Evolutionary conservation across 192 early-diverging fungal species (phyloP), one percentile per base, ranked within the genome.

Genomic region (Diversispora epigaea): DNA sequence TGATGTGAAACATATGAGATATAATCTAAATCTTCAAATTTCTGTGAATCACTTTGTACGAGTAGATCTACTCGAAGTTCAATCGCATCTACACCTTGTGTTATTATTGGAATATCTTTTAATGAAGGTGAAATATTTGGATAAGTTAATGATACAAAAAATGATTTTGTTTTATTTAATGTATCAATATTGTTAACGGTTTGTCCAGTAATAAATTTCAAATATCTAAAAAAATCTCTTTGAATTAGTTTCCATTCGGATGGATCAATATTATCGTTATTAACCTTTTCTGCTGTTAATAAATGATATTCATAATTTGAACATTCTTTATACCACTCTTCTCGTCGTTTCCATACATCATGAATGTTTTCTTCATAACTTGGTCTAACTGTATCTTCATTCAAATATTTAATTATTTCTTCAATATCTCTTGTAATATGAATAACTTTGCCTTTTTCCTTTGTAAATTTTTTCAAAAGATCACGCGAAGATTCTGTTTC

Each of bases 41-140:
- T 69, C 7, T 68, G 58, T n/a, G 70, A 66, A 10, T 60, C 55
- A 41, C 21, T 56, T 84, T 79, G 39, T 75, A 69, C 19, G 22
- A 99, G 80, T 54, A 99, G 80, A 77, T 99, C 97, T 4, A 92
- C 94, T 43, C 97, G 92, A 56, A 99, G 82, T 83, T 99, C 97
- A 45, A 99, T 85, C 6, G 93, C 95, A 73, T 95, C 93, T 0
- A 89, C 85, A 21, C 97, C 97, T 50, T 91, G 88, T 4, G 87
- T 87, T 61, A 96, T 80, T 12, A 82, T 77, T 6, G 82, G 81
- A 39, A 99, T 75, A 39, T 82, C 71, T 44, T 84, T 79, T 25
- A 89, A 61, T 21, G 86, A 81, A 9, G 78, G 80, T 19, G 87
- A 77, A 43, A 92, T 76, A 56, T 90, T 89, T 4, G 86, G 83